Evolutionary conservation across 257 asterid genomes (phyloP), one percentile per base, ranked within the genome.

Genomic region (Verbascum thapsus): DNA sequence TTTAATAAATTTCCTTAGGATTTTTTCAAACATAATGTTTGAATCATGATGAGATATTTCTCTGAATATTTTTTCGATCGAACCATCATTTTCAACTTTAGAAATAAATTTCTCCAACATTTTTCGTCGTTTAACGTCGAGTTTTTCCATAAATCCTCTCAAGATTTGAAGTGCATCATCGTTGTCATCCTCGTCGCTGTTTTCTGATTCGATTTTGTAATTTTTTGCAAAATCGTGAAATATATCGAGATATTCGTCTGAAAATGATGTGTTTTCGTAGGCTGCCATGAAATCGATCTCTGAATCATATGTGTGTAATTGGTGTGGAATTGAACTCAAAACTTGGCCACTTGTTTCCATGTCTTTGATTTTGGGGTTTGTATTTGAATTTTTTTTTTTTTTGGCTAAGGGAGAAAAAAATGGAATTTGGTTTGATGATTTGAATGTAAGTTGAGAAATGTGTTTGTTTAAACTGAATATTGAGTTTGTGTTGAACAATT

Each of bases 61-160:
- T 51, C 56, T 34, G 1, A 63, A n/a, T 3, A 12, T 2, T 59
- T 49, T 22, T 16, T 67, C 77, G 8, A 63, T 37, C 0, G 49
- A 55, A 8, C 53, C 65, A 2, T 72, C 43, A n/a, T n/a, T n/a
- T n/a, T n/a, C n/a, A n/a, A n/a, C n/a, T 61, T 39, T 72, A 8
- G 54, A 37, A n/a, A 56, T 17, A 10, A 83, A 47, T 51, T 75
- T 77, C 58, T 32, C n/a, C 0, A 75, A 60, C 75, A 65, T 20
- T 40, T 22, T 54, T 39, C 32, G 77, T 53, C 86, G 74, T 55
- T 58, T 51, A 3, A 13, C 70, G 5, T 70, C 73, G 6, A 72
- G 3, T 53, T 79, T 71, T 6, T 58, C 70, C 7, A 38, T 7
- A 3, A 80, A 47, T 23, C 43, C 62, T 51, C 64, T 53, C 39